phyloP scores from a whole-genome alignment of 768 basidiomycete genomes.

The Strobilomyces echinocephalus region DNA sequence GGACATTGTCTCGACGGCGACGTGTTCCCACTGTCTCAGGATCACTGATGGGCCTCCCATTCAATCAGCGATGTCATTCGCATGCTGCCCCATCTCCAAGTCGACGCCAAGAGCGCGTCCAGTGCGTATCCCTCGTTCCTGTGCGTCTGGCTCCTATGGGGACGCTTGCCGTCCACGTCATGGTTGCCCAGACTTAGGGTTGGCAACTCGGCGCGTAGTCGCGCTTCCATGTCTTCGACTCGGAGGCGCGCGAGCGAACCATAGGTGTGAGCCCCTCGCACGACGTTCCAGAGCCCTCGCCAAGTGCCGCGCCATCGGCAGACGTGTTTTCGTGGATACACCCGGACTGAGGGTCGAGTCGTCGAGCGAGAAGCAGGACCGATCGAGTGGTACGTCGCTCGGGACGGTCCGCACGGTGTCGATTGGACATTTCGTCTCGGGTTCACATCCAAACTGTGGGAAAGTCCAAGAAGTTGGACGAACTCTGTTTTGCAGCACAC shows the following conservation, averaged over 20 bases:
- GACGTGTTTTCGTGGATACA: no score
- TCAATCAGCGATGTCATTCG: background rate
- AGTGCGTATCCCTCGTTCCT: background rate
- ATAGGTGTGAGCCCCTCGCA: background rate
- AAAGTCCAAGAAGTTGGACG: no score
- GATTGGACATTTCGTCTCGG: background rate
- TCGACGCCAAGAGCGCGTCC: background rate
- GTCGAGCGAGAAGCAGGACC: background rate
- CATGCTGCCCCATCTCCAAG: background rate
- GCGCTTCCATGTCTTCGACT: background rate
- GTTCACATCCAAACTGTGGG: background rate
- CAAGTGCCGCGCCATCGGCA: no score
- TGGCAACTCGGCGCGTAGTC: no score
- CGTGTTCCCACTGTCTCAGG: background rate
- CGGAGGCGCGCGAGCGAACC: background rate
- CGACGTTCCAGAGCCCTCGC: no score
- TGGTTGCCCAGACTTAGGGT: background rate
- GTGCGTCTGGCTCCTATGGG: no score
- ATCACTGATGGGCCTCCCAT: background rate
- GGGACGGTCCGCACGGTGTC: background rate
- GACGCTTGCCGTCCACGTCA: background rate
- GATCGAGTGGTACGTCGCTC: background rate
- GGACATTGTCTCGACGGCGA: no score
- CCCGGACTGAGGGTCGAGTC: background rate
- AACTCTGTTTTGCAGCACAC: no score